Conservation (phyloP, 2,329 filamentous ascomycete genomes). For the Botrytis byssoidea region DNA sequence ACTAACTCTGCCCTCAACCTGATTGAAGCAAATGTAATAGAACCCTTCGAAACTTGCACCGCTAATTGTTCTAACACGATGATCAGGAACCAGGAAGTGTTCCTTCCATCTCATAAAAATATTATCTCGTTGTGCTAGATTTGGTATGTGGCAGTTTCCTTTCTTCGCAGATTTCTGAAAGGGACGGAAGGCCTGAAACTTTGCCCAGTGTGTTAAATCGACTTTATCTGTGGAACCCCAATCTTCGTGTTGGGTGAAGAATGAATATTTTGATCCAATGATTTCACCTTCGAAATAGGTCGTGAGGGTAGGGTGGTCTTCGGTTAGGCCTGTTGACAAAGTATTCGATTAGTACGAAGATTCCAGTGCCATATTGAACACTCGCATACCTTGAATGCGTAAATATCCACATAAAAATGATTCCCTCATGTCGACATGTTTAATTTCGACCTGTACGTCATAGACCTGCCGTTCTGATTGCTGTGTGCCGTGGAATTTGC, state of each 20-base stretch:
- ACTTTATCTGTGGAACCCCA: constrained; percentile 94
- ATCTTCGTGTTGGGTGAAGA: constrained; percentile 80
- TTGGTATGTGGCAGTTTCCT: constrained; percentile 60
- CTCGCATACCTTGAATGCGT: constrained; percentile 78
- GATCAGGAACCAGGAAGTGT: constrained; percentile 93
- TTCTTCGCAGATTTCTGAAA: constrained; percentile 60
- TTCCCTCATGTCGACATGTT: constrained; percentile 91
- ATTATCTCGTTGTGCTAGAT: constrained; percentile 77
- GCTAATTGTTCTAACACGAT: constrained; percentile 83
- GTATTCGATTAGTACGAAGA: constrained; percentile 22
- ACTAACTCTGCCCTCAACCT: constrained; percentile 78
- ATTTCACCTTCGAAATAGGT: constrained; percentile 99
- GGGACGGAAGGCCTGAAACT: constrained; percentile 83
- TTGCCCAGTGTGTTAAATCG: constrained; percentile 88
- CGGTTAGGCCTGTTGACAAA: constrained; percentile 72
- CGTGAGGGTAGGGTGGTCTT: constrained; percentile 94
- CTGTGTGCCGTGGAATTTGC: constrained; percentile 85
- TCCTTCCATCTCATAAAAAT: constrained; percentile 99
- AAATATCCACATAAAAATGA: constrained; percentile 95
- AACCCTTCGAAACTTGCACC: constrained; percentile 98
- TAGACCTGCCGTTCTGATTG: constrained; percentile 91
- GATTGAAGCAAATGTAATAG: constrained; percentile 99
- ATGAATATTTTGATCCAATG: constrained; percentile 92
- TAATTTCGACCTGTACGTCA: constrained; percentile 94
- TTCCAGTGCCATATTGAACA: background rate